Percentiles rank a stretch among this genome's conserved stretches.
phyloP scores from a whole-genome alignment of 2,329 filamentous ascomycete genomes.

The Aspergillus ochraceoroseus region DNA sequence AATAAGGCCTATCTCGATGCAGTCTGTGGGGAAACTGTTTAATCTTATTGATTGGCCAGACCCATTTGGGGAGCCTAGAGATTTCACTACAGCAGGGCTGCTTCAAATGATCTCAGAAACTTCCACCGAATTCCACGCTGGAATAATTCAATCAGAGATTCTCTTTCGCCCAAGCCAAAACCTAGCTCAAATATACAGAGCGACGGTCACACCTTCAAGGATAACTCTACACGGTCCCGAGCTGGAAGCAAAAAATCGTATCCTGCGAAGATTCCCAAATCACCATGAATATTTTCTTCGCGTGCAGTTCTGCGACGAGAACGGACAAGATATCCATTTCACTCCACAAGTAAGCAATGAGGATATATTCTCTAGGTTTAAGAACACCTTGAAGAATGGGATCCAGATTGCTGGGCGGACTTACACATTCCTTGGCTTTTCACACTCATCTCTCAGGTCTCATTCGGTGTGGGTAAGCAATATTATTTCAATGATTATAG shows the following conservation, averaged over 20 bases:
- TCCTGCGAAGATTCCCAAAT: slow-evolving; percentile 24
- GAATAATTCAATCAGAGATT: slow-evolving; percentile 17
- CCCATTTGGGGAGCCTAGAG: slow-evolving; percentile 46
- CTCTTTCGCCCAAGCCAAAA: slow-evolving; percentile 30
- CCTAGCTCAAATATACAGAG: slow-evolving; percentile 51
- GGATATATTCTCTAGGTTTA: slow-evolving; percentile 50
- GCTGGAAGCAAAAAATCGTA: slow-evolving; percentile 31
- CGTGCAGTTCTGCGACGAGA: slow-evolving; percentile 27
- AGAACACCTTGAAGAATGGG: slow-evolving; percentile 52
- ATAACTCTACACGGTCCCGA: slow-evolving; percentile 57
- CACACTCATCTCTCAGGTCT: slow-evolving; percentile 68
- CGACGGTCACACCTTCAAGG: slow-evolving; percentile 56
- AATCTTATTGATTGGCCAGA: slow-evolving; percentile 53
- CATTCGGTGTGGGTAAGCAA: slow-evolving; percentile 59
- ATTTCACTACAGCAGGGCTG: slow-evolving; percentile 42
- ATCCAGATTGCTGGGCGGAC: slow-evolving; percentile 60
- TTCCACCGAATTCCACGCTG: slow-evolving; percentile 36
- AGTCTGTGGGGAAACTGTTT: slow-evolving; percentile 53
- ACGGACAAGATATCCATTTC: slow-evolving; percentile 23
- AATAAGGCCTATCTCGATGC: slow-evolving; percentile 45
- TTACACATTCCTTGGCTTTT: slow-evolving; percentile 70
- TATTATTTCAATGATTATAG: neutral
- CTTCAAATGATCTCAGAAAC: slow-evolving; percentile 38
- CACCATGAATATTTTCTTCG: slow-evolving; percentile 26
- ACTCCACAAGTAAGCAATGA: slow-evolving; percentile 18